Evolutionary conservation across 139 green algal species (phyloP), one percentile per base, ranked within the genome.

Genomic region (Chlorella sp.): DNA sequence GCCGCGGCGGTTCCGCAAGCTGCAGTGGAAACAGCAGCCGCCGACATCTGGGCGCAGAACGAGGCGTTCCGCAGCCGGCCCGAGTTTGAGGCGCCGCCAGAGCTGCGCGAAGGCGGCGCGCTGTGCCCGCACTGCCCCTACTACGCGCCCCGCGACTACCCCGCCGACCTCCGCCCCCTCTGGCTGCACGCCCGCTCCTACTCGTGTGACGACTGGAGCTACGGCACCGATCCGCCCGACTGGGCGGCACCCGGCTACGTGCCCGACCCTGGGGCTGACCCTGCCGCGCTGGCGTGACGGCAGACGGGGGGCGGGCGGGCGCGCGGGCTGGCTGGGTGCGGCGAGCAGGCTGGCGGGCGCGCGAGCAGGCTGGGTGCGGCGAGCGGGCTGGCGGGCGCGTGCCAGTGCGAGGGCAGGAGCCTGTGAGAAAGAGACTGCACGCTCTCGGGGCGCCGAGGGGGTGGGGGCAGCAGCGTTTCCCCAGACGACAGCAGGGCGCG

Each of bases 141-240:
- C 38, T 69, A 82, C 27, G 61, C 68, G 5, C 76, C 77, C 71
- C 64, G 51, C 41, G 77, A 80, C 45, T 90, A 84, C 36, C 80
- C 83, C 6, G 27, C 79, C 27, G 83, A 89, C 48, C 61, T 90
- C 27, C 64, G 70, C 15, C 74, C 80, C 27, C 67, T 93, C 5
- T 97, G 87, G 90, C 82, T 97, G 67, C 91, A 95, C 61, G 90
- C 90, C 12, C 42, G 71, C 3, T 55, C 35, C n/a, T 97, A 94
- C 68, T 73, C 58, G 50, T 67, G 62, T 67, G 5, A 59, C 0
- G 65, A 73, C 12, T 94, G 87, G 83, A 77, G 67, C 1, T 95
- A 93, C 51, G 56, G 73, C 0, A 80, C 83, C n/a, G 75, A 85
- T n/a, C 64, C 82, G 72, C 91, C 91, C 4, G 78, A 62, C 2